A percentile compares a stretch with the other conserved stretches of the same genome.
Conservation (phyloP, 805 yeast species). For the Zygosaccharomyces gambellarensis region DNA sequence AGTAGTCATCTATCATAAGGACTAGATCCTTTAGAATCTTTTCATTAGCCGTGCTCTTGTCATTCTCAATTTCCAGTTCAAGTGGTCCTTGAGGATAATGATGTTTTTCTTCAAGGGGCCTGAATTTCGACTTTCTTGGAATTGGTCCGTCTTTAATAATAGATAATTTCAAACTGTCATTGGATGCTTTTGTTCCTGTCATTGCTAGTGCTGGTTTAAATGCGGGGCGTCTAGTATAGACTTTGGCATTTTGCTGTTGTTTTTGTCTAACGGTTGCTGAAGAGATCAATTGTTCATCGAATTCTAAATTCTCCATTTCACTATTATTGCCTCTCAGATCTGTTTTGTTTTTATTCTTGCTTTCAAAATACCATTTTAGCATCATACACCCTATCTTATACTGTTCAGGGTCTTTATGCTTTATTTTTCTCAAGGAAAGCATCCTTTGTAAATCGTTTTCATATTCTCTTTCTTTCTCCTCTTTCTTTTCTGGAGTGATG, state of each 20-base stretch:
- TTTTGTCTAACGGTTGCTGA: too few relatives aligned
- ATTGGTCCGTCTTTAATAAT: background rate
- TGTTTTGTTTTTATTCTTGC: background rate
- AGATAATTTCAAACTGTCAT: background rate
- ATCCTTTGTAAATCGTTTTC: slow-evolving; percentile 3
- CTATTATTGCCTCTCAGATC: background rate
- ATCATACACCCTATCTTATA: slow-evolving; percentile 7
- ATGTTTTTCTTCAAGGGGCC: background rate
- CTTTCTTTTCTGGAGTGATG: background rate
- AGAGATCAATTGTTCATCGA: too few relatives aligned
- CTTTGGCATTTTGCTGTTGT: background rate
- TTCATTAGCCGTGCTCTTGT: slow-evolving; percentile 1
- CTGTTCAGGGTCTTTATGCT: background rate
- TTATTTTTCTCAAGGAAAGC: background rate
- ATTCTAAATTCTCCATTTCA: background rate
- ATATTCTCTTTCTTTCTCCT: slow-evolving; percentile 3
- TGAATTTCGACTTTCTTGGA: background rate
- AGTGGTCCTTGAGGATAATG: background rate
- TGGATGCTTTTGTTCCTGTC: background rate
- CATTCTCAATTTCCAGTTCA: background rate
- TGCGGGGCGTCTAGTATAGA: background rate
- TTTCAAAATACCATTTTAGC: slow-evolving; percentile 7
- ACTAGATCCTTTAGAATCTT: slow-evolving; percentile 5
- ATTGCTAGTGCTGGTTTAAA: background rate
- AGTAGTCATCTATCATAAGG: slow-evolving; percentile 6